Percentiles rank a stretch among this genome's conserved stretches.
phyloP scores from a whole-genome alignment of 2,329 filamentous ascomycete species.

The Colletotrichum phormii region DNA sequence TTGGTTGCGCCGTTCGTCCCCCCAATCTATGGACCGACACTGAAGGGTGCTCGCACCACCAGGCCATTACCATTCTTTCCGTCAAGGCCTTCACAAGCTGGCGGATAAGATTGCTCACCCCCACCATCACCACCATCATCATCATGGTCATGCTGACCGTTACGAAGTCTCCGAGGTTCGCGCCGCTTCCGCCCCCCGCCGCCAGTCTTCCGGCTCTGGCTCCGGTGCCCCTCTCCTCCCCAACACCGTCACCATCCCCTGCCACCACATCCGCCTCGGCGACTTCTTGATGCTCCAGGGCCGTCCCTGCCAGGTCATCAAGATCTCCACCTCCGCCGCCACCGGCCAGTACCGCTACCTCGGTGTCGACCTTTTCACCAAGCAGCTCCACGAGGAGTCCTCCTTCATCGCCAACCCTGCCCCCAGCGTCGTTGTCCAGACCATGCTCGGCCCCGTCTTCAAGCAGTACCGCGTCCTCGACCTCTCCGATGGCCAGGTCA shows the following conservation, averaged over 20 bases:
- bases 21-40: slow-evolving; percentile 32
- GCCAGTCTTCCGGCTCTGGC: slow-evolving; percentile 46
- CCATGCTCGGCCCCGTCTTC: slow-evolving; percentile 99
- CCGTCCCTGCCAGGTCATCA: slow-evolving; percentile 99
- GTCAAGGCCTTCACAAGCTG: slow-evolving; percentile 66
- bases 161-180: slow-evolving; percentile 60
- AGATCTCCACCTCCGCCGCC: slow-evolving; percentile 97
- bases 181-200: slow-evolving; percentile 45
- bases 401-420: slow-evolving; percentile 97
- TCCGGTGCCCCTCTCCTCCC: slow-evolving; percentile 56
- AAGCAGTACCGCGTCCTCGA: slow-evolving; percentile 99
- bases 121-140: slow-evolving; percentile 40
- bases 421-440: slow-evolving; percentile 97
- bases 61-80: slow-evolving; percentile 72
- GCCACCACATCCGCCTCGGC: slow-evolving; percentile 99
- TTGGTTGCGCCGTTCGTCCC: slow-evolving; percentile 35
- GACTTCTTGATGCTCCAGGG: slow-evolving; percentile 99
- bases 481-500: slow-evolving; percentile 87
- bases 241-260: slow-evolving; percentile 97
- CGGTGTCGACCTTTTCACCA: slow-evolving; percentile 99
- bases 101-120: slow-evolving; percentile 65
- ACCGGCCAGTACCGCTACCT: slow-evolving; percentile 99
- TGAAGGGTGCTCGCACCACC: slow-evolving; percentile 32
- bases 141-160: slow-evolving; percentile 51
- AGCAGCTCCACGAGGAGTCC: slow-evolving; percentile 99